Percentiles rank a stretch among this genome's conserved stretches.
These are phyloP conservation scores for Tricholoma matsutake DNA, from an alignment of 768 basidiomycete species.

Conservation along the genomic window DNA sequence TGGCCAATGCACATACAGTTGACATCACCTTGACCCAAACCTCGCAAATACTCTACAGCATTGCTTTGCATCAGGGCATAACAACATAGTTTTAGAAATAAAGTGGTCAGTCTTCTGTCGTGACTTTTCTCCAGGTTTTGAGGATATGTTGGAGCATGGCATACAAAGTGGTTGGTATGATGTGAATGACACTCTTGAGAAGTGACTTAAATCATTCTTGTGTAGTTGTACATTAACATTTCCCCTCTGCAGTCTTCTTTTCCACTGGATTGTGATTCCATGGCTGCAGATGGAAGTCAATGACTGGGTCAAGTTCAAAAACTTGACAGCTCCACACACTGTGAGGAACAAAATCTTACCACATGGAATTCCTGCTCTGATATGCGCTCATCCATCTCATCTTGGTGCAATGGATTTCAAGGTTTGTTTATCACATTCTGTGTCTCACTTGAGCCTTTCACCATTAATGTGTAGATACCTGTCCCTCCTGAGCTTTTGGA, in stretches of 20 bases:
- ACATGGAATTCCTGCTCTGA: constrained; percentile 25
- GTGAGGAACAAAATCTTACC: constrained; percentile 34
- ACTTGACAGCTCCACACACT: constrained; percentile 15
- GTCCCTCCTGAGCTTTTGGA: background rate
- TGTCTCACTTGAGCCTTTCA: background rate
- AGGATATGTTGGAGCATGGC: no score
- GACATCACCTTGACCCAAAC: background rate
- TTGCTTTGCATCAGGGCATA: no score
- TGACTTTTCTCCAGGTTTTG: no score
- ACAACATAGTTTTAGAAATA: no score
- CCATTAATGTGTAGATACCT: background rate
- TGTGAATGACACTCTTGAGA: no score
- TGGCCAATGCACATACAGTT: constrained; percentile 26
- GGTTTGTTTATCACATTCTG: constrained; percentile 15
- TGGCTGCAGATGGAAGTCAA: constrained; percentile 36
- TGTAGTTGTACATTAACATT: no score
- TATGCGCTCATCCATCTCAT: constrained; percentile 20
- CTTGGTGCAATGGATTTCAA: constrained; percentile 29
- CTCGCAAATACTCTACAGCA: constrained; percentile 17
- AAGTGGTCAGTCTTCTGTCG: no score
- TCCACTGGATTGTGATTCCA: no score
- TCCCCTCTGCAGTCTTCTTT: no score
- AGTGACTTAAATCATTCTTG: no score
- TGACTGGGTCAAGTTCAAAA: constrained; percentile 16
- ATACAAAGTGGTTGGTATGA: no score